These are phyloP conservation scores for Collariella sp. DNA, from an alignment of 495 filamentous ascomycete species.

Conservation along the genomic window DNA sequence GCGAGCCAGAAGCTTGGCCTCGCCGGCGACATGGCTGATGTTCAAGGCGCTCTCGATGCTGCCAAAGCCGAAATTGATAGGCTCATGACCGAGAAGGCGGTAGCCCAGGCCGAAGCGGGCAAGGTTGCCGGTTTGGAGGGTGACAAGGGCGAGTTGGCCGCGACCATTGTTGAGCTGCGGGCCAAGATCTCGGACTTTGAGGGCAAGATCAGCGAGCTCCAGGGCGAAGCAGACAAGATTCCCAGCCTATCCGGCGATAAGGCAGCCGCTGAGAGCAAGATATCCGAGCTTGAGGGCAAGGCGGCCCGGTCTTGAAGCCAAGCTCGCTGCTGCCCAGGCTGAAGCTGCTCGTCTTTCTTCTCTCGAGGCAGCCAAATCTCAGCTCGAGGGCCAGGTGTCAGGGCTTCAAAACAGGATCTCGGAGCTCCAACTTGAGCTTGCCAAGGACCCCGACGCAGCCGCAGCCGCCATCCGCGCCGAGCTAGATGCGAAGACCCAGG, in stretches of 20 bases:
- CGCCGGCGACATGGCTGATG: conserved; percentile 15
- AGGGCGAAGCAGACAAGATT: conserved; percentile 22
- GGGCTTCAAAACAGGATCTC: conserved; percentile 22
- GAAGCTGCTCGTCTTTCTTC: conserved; percentile 29
- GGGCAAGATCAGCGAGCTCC: conserved; percentile 16
- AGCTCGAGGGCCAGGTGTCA: conserved; percentile 17
- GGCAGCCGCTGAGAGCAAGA: conserved; percentile 21
- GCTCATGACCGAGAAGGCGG: conserved; percentile 27
- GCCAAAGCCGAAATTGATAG: conserved; percentile 19
- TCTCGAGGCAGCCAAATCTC: conserved; percentile 27
- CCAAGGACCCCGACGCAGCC: conserved; percentile 19
- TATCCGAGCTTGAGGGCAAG: conserved; percentile 23
- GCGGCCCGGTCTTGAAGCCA: conserved; percentile 23
- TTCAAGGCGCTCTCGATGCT: conserved; percentile 17
- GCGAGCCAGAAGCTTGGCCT: conserved; percentile 25
- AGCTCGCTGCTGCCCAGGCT: conserved; percentile 15
- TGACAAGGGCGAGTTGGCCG: conserved; percentile 20
- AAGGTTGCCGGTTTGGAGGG: conserved; percentile 13
- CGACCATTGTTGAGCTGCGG: conserved; percentile 21
- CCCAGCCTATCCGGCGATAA: conserved; percentile 20
- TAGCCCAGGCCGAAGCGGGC: conserved; percentile 25
- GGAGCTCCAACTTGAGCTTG: conserved; percentile 20
- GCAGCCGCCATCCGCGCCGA: conserved; percentile 21
- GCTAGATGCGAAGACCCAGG: conserved; percentile 22
- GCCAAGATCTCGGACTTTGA: conserved; percentile 15